Conservation (phyloP, 2,329 filamentous ascomycete genomes). For the Fusarium sp. region DNA sequence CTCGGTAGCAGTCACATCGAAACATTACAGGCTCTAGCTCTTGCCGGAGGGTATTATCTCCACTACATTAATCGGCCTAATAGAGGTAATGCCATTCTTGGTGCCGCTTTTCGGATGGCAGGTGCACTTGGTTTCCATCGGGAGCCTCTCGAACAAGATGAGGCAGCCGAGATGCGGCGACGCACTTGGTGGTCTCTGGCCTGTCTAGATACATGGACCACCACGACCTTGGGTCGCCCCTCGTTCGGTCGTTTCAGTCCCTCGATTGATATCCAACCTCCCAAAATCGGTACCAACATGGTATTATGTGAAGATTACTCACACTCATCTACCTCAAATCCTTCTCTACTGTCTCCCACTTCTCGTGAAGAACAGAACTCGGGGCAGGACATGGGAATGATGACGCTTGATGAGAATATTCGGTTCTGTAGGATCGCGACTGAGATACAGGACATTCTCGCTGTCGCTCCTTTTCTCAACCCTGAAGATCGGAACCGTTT, state of each 20-base stretch:
- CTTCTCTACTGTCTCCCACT: no score
- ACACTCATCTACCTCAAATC: no score
- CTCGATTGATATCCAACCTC: conserved; percentile 9
- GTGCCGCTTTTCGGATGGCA: conserved; percentile 16
- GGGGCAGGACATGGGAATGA: background rate
- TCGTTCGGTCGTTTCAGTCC: conserved; percentile 15
- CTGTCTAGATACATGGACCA: conserved; percentile 5
- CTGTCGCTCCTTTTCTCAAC: background rate
- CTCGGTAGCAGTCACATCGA: conserved; percentile 16
- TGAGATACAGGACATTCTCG: conserved; percentile 14
- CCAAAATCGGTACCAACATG: background rate
- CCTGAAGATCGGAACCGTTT: background rate
- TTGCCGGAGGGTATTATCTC: conserved; percentile 10
- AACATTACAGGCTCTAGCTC: conserved; percentile 10
- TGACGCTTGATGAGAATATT: conserved; percentile 4
- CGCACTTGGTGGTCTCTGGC: conserved; percentile 16
- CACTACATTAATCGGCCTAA: conserved; percentile 21
- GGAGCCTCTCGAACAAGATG: conserved; percentile 1
- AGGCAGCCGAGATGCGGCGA: conserved; percentile 3
- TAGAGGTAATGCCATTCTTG: conserved; percentile 17
- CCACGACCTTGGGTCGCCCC: conserved; percentile 1
- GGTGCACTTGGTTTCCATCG: conserved; percentile 14
- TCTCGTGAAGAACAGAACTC: background rate
- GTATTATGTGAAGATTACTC: no score
- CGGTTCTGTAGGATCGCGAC: conserved; percentile 14